Conservation (phyloP, 2,329 filamentous ascomycete species). For the Botryotinia narcissicola region DNA sequence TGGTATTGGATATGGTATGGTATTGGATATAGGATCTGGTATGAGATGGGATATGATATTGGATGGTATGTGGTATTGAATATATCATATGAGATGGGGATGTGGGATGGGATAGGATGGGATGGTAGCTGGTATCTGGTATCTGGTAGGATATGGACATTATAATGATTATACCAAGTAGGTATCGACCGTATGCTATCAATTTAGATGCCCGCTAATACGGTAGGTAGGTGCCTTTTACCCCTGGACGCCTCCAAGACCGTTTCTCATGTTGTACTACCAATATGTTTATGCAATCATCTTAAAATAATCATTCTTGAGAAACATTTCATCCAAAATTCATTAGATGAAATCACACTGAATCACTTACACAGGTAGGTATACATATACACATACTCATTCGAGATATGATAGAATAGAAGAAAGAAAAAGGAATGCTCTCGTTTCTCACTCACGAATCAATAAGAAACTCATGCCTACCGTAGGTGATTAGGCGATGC, state of each 20-base stretch:
- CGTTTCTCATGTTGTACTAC: background rate
- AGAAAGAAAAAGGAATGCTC: background rate
- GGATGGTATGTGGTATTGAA: too few relatives aligned
- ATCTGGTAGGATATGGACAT: background rate
- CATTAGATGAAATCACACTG: background rate
- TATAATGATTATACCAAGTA: background rate
- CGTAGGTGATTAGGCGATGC: background rate
- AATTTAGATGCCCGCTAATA: background rate
- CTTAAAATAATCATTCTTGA: background rate
- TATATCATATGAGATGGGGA: too few relatives aligned
- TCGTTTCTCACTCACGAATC: background rate
- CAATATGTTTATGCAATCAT: background rate
- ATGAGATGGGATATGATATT: too few relatives aligned
- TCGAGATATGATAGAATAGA: background rate
- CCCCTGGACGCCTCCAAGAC: background rate
- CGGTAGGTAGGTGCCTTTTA: background rate
- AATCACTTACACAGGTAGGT: background rate
- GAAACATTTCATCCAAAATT: background rate
- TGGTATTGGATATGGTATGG: too few relatives aligned
- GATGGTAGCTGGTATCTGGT: background rate
- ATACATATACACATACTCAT: background rate
- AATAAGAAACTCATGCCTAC: background rate
- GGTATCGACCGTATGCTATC: background rate
- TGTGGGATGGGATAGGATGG: too few relatives aligned
- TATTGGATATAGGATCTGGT: too few relatives aligned